Conservation (phyloP, 805 yeast species). For the Sugiyamaella mastotermitis region DNA sequence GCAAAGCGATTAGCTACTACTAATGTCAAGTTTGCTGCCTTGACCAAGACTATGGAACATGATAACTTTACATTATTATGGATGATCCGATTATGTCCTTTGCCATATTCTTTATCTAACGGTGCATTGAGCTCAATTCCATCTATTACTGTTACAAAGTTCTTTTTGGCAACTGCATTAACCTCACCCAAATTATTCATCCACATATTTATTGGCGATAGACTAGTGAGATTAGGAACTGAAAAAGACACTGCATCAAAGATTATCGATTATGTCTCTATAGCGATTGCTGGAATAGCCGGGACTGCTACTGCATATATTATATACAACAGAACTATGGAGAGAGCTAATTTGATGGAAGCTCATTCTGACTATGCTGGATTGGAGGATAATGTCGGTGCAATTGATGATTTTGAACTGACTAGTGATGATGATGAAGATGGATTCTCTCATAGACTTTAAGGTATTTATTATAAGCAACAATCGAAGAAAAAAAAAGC, state of each 20-base stretch:
- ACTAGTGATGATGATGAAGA: slow-evolving; percentile 18
- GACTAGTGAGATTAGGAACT: slow-evolving; percentile 61
- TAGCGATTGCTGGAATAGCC: slow-evolving; percentile 49
- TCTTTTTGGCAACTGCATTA: slow-evolving; percentile 61
- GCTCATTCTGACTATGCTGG: slow-evolving; percentile 17
- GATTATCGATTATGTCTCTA: slow-evolving; percentile 57
- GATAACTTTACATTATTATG: slow-evolving; percentile 62
- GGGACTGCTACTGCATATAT: slow-evolving; percentile 58
- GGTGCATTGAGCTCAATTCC: slow-evolving; percentile 91
- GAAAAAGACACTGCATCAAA: slow-evolving; percentile 43
- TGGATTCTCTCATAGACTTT: not conserved
- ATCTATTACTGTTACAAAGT: slow-evolving; percentile 55
- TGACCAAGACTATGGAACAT: slow-evolving; percentile 67
- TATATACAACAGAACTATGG: slow-evolving; percentile 50
- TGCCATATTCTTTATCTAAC: slow-evolving; percentile 87
- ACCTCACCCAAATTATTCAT: slow-evolving; percentile 80
- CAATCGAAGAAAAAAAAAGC: too few species aligned
- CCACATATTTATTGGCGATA: slow-evolving; percentile 71
- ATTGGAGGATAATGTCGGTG: slow-evolving; percentile 11
- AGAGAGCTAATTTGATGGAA: slow-evolving; percentile 26
- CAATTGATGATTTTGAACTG: slow-evolving; percentile 28
- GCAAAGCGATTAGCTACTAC: slow-evolving; percentile 56
- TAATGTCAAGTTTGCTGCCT: slow-evolving; percentile 64
- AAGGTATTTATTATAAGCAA: too few species aligned
- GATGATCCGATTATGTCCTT: slow-evolving; percentile 78